phyloP scores from a whole-genome alignment of 2,329 filamentous ascomycete genomes.

The Trichoderma citrinoviride region DNA sequence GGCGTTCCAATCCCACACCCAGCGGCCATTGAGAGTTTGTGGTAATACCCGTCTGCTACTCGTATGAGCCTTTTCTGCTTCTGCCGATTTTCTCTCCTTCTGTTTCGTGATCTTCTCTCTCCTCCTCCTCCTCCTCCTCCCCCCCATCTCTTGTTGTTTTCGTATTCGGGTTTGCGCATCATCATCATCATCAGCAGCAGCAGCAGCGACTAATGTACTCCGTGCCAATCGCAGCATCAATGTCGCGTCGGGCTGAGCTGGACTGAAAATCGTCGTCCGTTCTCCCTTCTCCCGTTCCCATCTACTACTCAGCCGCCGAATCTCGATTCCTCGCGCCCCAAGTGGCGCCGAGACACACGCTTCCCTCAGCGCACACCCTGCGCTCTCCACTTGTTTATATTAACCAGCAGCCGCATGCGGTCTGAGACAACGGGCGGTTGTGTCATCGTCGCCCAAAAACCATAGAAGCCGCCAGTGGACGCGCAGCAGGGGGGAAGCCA shows the following conservation, averaged over 20 bases:
- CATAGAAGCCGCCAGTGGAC: constrained; percentile 17
- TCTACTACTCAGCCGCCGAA: not conserved
- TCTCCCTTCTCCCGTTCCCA: not conserved
- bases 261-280: too few species aligned
- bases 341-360: constrained; percentile 16
- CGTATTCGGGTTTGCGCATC: not conserved
- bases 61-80: not conserved
- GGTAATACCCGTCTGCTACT: not conserved
- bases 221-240: too few species aligned
- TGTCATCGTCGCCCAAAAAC: constrained; percentile 18
- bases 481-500: constrained; percentile 12
- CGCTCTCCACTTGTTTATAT: constrained; percentile 17
- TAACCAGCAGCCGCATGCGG: constrained; percentile 18
- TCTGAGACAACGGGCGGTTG: constrained; percentile 17
- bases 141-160: too few species aligned
- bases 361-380: constrained; percentile 5
- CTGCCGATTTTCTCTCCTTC: not conserved
- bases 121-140: not conserved
- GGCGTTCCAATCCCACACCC: constrained; percentile 5
- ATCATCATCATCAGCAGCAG: not conserved
- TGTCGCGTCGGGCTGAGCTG: too few species aligned
- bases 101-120: not conserved
- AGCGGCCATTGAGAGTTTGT: not conserved
- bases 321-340: constrained; percentile 17
- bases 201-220: too few species aligned